phyloP scores from a whole-genome alignment of 371 early-diverging fungal genomes.

The Entomophthora muscae region DNA sequence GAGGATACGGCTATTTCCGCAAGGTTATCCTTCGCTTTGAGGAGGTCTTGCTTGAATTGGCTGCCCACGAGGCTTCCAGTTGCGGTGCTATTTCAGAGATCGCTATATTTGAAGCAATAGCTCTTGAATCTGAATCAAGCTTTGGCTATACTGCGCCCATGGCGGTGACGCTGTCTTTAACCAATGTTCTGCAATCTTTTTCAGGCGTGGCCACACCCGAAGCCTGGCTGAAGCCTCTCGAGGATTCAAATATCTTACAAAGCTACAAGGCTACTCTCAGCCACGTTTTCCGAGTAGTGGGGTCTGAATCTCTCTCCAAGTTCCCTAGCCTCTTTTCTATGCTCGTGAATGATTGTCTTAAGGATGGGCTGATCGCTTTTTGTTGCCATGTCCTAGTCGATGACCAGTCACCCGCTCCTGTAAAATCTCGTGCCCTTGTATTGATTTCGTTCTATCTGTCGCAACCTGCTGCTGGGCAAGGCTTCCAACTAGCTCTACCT shows the following conservation, averaged over 20 bases:
- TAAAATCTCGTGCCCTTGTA: not conserved
- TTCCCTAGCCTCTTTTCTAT: not conserved
- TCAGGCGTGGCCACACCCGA: not conserved
- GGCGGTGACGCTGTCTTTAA: not conserved
- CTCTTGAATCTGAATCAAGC: not conserved
- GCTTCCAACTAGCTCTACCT: constrained; percentile 70
- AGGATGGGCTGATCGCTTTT: not conserved
- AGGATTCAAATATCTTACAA: not conserved
- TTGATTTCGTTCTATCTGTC: constrained; percentile 16
- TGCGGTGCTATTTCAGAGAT: not conserved
- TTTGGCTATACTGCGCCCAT: not conserved
- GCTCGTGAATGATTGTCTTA: not conserved
- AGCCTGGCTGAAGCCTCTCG: not conserved
- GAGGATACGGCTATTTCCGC: not conserved
- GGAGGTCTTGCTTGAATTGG: not conserved
- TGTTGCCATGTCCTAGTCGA: not conserved
- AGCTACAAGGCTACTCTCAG: not conserved
- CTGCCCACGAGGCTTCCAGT: not conserved
- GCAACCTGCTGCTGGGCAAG: constrained; percentile 18
- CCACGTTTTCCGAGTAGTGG: not conserved
- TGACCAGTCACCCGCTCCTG: not conserved
- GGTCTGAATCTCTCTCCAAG: not conserved
- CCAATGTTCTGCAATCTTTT: not conserved
- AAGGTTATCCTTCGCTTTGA: not conserved
- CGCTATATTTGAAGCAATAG: not conserved